Base-by-base conservation (phyloP, 768 basidiomycete species). In the Podaxis rugospora region DNA sequence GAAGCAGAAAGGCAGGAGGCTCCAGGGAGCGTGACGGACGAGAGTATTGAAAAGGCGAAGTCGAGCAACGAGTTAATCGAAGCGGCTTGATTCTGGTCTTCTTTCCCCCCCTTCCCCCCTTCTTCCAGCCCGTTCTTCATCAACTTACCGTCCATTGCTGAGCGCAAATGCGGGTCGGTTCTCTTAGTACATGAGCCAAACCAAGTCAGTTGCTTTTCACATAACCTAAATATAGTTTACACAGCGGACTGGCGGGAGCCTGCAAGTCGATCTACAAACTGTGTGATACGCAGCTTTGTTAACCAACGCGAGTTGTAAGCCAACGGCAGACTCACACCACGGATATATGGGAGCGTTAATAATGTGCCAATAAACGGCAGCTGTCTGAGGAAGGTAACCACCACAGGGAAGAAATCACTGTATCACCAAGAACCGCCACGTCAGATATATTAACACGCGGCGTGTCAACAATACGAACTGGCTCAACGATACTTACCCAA, bases 381-480 rank as follows among this genome's bases (percentile, higher is more conserved):
- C 76, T 98, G 96, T 59, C 95, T 84, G 64, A 98, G 76, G 81
- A 98, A 98, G n/a, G 93, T 95, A 53, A 99, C 79, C 58, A 99
- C 89, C 62, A 98, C 97, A 5, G 97, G 97, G 85, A 98, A 98
- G 81, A 99, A 99, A 76, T 98, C 96, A 49, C 96, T 98, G 76
- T 50, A 32, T 13, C 28, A 32, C 23, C 14, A 14, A 18, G 64
- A 35, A 37, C 51, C 39, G 32, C 51, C 44, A 60, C 42, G 62
- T 58, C 51, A 7, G 42, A 51, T 39, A n/a, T 37, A 18, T 57
- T 27, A 61, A 51, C 16, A 36, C 39, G 11, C 50, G 27, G 37
- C 55, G 57, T 39, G 36, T 50, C 51, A 49, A 51, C 3, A 14
- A 55, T 53, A 46, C 27, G 6, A 28, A 35, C n/a, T 25, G 40